Base-by-base conservation (phyloP, 345 rosid species). In the Chamaenerion angustifolium region DNA sequence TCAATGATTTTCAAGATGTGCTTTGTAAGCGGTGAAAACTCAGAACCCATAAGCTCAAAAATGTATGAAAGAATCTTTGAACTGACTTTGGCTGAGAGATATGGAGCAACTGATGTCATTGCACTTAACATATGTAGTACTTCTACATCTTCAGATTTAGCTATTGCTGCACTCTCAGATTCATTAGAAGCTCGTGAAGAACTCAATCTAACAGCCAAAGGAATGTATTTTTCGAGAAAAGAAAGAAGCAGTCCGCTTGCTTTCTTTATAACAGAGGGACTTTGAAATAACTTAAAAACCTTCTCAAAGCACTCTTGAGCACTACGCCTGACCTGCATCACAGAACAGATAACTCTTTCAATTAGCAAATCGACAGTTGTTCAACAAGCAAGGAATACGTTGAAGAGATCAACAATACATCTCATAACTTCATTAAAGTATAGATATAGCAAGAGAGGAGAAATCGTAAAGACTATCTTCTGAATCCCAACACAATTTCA, bases 251-350 rank as follows among this genome's bases (percentile, higher is more conserved):
- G 52, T 55, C 67, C 74, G 75, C 93, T 80, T 8, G 92, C 86
- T 56, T 84, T 79, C 74, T 75, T 65, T 37, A 64, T 65, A 67
- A 74, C 77, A 66, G 50, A 15, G 15, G 79, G 56, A 51, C 64
- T 68, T 35, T 45, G 55, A 13, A 82, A 66, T 43, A 72, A 70
- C 66, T 69, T 73, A 42, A 84, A 71, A 45, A 70, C 62, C 58
- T 83, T 82, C 64, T 72, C 78, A 42, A 87, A 59, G 63, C 80
- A 80, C 56, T 80, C 93, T 74, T 82, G 96, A 42, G 93, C 85
- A 58, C 82, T 68, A 64, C 83, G 76, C 49, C 96, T 66, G 37
- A 92, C 84, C 95, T 90, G 75, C 49, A 68, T 55, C 40, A 53
- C 37, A 12, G 40, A 14, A 53, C 19, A n/a, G 16, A 3, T 27